Base-by-base conservation (phyloP, 768 basidiomycete genomes). In the Naganishia kalamii region DNA sequence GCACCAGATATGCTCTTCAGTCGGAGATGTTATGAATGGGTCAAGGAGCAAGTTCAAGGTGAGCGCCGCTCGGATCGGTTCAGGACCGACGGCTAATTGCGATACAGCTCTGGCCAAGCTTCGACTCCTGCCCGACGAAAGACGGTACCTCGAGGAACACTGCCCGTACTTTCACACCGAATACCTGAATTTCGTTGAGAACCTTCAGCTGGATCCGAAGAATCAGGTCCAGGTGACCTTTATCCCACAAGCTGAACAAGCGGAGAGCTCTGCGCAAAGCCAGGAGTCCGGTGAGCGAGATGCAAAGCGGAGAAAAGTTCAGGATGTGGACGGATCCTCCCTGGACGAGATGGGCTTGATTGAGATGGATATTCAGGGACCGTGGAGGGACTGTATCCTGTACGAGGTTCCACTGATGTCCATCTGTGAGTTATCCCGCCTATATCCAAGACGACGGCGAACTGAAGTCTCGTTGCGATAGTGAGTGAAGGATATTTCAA, bases 331-430 rank as follows among this genome's bases (percentile, higher is more conserved):
- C 41, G 23, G 60, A 15, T 43, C 35, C 3, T 8, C 2, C 19
- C 19, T 80, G 79, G 51, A 75, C 80, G 60, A 75, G 70, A 60
- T 72, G 76, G 63, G 93, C 37, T 85, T 90, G 70, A 88, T 99
- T 60, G 85, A 86, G 67, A 84, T 85, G 5, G 72, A 72, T 30
- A 92, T 79, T 41, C 62, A 68, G 35, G 78, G 78, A 7, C 60
- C 65, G 10, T 79, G 77, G 78, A 69, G 61, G 50, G 74, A 77
- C 27, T 68, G 67, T 7, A 94, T 98, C 65, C 80, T 96, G 29
- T 99, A 94, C 86, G 96, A 98, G 79, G 92, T 97, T 0, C 93
- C 92, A 0, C 80, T 98, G 57, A 92, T 98, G 91, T 86, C 92
- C 15, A 86, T 86, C 68, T 80, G 76, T 77, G 50, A 62, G 76